Percentiles rank a stretch among this genome's conserved stretches.
Conservation (phyloP, 306 rosid genomes). For the Corylus heterophylla region DNA sequence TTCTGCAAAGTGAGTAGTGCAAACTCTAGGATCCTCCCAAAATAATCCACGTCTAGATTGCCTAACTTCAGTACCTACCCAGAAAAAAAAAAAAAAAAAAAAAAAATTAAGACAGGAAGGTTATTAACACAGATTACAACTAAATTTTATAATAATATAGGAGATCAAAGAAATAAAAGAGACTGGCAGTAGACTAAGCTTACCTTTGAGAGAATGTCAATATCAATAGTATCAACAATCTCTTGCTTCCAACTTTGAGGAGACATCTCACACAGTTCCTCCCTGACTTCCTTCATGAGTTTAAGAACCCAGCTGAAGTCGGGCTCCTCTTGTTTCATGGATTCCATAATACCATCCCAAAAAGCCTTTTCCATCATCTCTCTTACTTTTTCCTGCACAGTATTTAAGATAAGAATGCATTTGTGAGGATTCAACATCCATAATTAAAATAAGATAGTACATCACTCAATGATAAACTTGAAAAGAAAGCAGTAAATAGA, state of each 20-base stretch:
- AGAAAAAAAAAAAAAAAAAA: background rate
- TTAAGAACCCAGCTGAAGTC: slow-evolving; percentile 41
- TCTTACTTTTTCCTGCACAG: slow-evolving; percentile 40
- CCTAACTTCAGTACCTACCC: slow-evolving; percentile 45
- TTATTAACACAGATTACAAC: background rate
- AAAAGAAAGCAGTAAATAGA: background rate
- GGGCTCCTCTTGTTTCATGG: slow-evolving; percentile 45
- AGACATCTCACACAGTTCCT: slow-evolving; percentile 52
- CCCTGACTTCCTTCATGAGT: slow-evolving; percentile 49
- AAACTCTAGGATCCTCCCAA: slow-evolving; percentile 49
- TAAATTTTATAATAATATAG: background rate
- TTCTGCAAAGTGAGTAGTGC: slow-evolving; percentile 49
- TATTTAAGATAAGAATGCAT: background rate
- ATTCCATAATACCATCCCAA: slow-evolving; percentile 50
- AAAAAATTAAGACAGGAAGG: background rate
- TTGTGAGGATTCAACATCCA: background rate
- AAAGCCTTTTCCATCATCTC: slow-evolving; percentile 49
- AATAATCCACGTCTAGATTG: slow-evolving; percentile 43
- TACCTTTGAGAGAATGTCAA: slow-evolving; percentile 49
- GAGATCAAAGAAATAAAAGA: background rate
- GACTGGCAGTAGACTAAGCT: background rate
- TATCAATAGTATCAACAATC: slow-evolving; percentile 47
- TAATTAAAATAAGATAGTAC: background rate
- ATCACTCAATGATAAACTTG: background rate
- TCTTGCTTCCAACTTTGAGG: slow-evolving; percentile 50